A percentile compares a stretch with the other conserved stretches of the same genome.
Conservation (phyloP, 1,139 yeast genomes). For the Debaryomyces subglobosus region DNA sequence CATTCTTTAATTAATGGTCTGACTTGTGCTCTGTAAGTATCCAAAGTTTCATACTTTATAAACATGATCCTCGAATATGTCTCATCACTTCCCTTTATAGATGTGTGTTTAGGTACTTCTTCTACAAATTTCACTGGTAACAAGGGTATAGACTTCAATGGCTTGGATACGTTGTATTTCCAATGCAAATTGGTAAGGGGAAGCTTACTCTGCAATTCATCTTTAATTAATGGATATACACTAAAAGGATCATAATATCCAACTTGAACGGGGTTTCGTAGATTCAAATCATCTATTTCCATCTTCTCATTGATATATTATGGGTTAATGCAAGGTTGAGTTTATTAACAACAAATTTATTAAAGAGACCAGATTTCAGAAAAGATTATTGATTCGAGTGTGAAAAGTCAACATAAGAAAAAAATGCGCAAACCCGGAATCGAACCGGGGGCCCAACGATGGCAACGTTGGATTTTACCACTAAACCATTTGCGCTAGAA, state of each 20-base stretch:
- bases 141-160: slow-evolving; percentile 67
- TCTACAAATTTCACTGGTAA: slow-evolving; percentile 63
- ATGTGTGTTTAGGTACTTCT: slow-evolving; percentile 51
- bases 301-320: slow-evolving; percentile 7
- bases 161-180: slow-evolving; percentile 58
- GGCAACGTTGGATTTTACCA: no score
- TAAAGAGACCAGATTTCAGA: neutral
- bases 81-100: slow-evolving; percentile 25
- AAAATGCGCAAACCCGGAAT: no score
- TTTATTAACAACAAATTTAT: no score
- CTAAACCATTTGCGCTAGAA: slow-evolving; percentile 19
- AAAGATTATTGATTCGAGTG: neutral
- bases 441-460: no score
- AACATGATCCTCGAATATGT: slow-evolving; percentile 72
- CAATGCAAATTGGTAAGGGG: slow-evolving; percentile 81
- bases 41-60: slow-evolving; percentile 65
- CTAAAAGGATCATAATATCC: slow-evolving; percentile 90
- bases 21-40: slow-evolving; percentile 74
- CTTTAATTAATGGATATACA: slow-evolving; percentile 57
- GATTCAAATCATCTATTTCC: slow-evolving; percentile 14
- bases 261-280: slow-evolving; percentile 40
- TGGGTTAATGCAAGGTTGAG: neutral
- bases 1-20: slow-evolving; percentile 84
- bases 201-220: slow-evolving; percentile 54
- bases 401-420: neutral